phyloP scores from a whole-genome alignment of 1,139 yeast genomes.

The Debaryomycetaceae sp. region DNA sequence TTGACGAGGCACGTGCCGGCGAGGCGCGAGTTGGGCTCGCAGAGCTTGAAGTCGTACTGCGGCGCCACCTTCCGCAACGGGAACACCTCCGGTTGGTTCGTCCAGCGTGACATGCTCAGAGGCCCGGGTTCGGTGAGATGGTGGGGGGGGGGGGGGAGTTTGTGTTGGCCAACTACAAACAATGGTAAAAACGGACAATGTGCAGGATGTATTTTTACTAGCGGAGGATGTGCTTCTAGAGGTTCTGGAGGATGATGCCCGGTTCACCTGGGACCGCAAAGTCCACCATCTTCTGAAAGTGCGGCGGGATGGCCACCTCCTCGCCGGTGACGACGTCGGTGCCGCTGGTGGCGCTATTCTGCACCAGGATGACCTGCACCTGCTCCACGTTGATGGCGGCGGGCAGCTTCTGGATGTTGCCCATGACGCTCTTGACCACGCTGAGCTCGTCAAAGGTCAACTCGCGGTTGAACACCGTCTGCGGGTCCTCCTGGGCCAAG shows the following conservation, averaged over 20 bases:
- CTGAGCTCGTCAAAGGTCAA: constrained; percentile 76
- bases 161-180: too few relatives aligned
- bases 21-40: constrained; percentile 26
- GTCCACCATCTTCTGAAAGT: constrained; percentile 68
- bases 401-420: constrained; percentile 60
- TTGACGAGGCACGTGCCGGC: constrained; percentile 31
- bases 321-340: constrained; percentile 65
- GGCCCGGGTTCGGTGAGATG: too few relatives aligned
- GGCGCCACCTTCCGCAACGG: constrained; percentile 32
- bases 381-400: constrained; percentile 55
- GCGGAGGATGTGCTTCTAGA: constrained; percentile 19
- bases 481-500: constrained; percentile 62
- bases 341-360: constrained; percentile 60
- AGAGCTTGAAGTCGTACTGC: constrained; percentile 29
- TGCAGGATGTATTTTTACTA: neutral
- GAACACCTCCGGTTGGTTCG: constrained; percentile 25
- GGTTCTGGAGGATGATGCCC: constrained; percentile 71
- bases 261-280: constrained; percentile 93
- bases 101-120: neutral
- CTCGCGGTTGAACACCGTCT: constrained; percentile 81
- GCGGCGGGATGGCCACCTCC: constrained; percentile 52
- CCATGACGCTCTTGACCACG: constrained; percentile 53
- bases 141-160: too few relatives aligned
- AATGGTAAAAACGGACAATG: neutral
- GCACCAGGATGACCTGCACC: constrained; percentile 53